Percentiles rank a stretch among this genome's conserved stretches.
These are phyloP conservation scores for Achaetomiella virescens DNA, from an alignment of 495 filamentous ascomycete genomes.

Conservation along the genomic window DNA sequence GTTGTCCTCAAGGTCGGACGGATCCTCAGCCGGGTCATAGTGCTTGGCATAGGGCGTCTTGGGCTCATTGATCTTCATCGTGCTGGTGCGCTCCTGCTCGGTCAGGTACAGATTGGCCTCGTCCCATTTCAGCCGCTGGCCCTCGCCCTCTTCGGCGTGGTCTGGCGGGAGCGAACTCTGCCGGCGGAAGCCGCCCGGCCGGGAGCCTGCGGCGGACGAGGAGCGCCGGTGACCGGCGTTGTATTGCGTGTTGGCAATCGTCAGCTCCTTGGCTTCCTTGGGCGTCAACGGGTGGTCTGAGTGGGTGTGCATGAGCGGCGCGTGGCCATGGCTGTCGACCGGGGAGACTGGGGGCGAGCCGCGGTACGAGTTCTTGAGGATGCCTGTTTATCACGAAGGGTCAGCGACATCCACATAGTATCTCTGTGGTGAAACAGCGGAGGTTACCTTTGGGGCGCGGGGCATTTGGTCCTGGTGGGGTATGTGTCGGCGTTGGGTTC, in stretches of 20 bases:
- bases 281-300: slow-evolving; percentile 30
- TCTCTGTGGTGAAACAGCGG: not conserved
- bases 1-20: slow-evolving; percentile 62
- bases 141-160: slow-evolving; percentile 45
- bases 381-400: slow-evolving; percentile 50
- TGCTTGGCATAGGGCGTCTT: slow-evolving; percentile 92
- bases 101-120: slow-evolving; percentile 94
- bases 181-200: slow-evolving; percentile 58
- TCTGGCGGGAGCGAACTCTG: slow-evolving; percentile 50
- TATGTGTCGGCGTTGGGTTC: slow-evolving; percentile 30
- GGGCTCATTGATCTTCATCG: slow-evolving; percentile 98
- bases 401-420: too few species aligned
- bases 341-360: slow-evolving; percentile 49
- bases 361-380: slow-evolving; percentile 84
- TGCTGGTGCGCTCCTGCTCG: slow-evolving; percentile 87
- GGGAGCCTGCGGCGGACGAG: slow-evolving; percentile 57
- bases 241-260: slow-evolving; percentile 84
- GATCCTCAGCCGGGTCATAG: slow-evolving; percentile 85
- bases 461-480: slow-evolving; percentile 38
- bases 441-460: slow-evolving; percentile 73
- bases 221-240: slow-evolving; percentile 89
- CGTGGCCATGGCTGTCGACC: slow-evolving; percentile 22
- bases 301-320: slow-evolving; percentile 32
- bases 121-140: slow-evolving; percentile 88
- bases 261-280: slow-evolving; percentile 74